Base-by-base conservation (phyloP, 2,329 filamentous ascomycete genomes). In the Trichoderma arundinaceum region DNA sequence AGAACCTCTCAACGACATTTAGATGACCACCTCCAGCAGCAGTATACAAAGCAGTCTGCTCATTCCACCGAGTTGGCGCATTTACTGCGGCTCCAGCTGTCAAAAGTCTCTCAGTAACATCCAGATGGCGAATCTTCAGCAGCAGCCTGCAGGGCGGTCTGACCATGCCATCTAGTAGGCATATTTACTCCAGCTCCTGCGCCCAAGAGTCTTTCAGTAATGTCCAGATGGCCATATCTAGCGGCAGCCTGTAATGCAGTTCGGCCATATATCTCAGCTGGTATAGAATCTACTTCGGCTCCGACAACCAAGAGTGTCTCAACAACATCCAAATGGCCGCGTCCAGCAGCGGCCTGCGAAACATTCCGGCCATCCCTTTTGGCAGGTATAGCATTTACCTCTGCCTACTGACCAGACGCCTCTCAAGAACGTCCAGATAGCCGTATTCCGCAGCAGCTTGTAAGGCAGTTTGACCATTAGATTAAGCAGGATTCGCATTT, bases 1-100 rank as follows among this genome's bases (percentile, higher is more conserved):
- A 19, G 2, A 48, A 2, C 17, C 17, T 48, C 44, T 13, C 0
- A 2, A 49, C 19, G 19, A 64, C 17, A 3, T 64, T 13, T 3
- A 49, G 4, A 38, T 66, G 44, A 7, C 63, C 62, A 7, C n/a
- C 35, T 58, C 8, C 13, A n/a, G 52, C 6, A 19, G 64, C 66
- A 39, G 52, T 46, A 19, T 64, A 44, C 7, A 68, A 53, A 4
- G 64, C 66, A 39, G 38, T 64, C 15, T 1, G 8, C 2, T 32
- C 39, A 35, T 51, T 32, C 22, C 22, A 28, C 12, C 8, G 28
- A 35, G 17, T 7, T 4, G 10, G 4, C 8, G 49, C 61, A 48
- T 57, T 49, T 22, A 49, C 13, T 35, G 39, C 39, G 6, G 61
- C 61, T 19, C 32, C 32, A 10, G 33, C 19, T 8, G 15, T 22